Evolutionary conservation across 257 asterid genomes (phyloP).

Genomic region (Handroanthus guayacan): DNA sequence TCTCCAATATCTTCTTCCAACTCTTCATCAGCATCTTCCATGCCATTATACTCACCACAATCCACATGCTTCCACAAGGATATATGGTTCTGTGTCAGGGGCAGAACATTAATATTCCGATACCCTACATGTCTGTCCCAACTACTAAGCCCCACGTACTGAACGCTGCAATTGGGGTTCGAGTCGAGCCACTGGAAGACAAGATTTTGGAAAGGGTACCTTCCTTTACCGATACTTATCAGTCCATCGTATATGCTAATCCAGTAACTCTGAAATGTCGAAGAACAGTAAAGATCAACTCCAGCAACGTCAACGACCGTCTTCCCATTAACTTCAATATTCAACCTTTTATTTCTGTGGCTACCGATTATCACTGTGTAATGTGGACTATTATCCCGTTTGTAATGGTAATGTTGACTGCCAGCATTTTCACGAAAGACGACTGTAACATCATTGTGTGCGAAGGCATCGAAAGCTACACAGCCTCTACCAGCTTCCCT

Average conservation of each 20-base stretch:
- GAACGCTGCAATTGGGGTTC: slow-evolving; percentile 81
- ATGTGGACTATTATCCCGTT: slow-evolving; percentile 89
- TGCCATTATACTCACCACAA: slow-evolving; percentile 54
- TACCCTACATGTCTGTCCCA: slow-evolving; percentile 98
- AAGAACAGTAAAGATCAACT: slow-evolving; percentile 81
- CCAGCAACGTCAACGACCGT: slow-evolving; percentile 86
- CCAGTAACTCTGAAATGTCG: slow-evolving; percentile 96
- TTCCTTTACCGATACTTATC: slow-evolving; percentile 94
- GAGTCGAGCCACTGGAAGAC: slow-evolving; percentile 96
- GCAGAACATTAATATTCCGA: slow-evolving; percentile 82
- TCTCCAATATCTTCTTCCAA: slow-evolving; percentile 60
- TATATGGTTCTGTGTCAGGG: slow-evolving; percentile 82
- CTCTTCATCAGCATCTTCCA: slow-evolving; percentile 70
- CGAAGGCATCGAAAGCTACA: slow-evolving; percentile 96
- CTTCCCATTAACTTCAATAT: slow-evolving; percentile 85
- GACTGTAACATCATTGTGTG: slow-evolving; percentile 89
- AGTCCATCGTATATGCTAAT: slow-evolving; percentile 88
- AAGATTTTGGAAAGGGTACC: slow-evolving; percentile 96
- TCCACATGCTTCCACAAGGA: slow-evolving; percentile 92
- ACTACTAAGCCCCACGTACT: slow-evolving; percentile 95
- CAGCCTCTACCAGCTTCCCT: slow-evolving; percentile 98
- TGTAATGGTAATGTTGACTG: slow-evolving; percentile 97
- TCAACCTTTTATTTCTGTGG: slow-evolving; percentile 85
- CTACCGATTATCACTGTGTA: slow-evolving; percentile 97
- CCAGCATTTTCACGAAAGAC: slow-evolving; percentile 95